Evolutionary conservation across 140 eudicot species (phyloP), one percentile per base, ranked within the genome.

Genomic region (Ambrosia hybrid): DNA sequence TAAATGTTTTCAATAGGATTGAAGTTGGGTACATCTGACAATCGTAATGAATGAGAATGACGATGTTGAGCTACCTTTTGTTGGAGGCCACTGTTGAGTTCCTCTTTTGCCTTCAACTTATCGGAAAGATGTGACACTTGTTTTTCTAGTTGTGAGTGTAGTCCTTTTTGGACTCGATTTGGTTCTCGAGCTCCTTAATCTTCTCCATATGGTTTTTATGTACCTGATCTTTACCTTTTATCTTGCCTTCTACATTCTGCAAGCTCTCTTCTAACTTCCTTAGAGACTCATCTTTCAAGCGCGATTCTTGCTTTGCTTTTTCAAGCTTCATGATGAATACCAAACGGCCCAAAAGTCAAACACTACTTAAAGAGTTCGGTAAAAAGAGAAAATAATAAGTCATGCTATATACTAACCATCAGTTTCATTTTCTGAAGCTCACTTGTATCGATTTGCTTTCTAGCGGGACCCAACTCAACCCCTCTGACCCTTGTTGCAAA

Each of bases 401-500:
- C 26, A 36, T 33, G 52, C 70, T 38, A 80, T 46, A 16, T 33
- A 34, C 78, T 45, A 76, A 92, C 98, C 98, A 86, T 84, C 56
- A 59, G 14, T 82, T 93, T 93, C 67, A 83, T 60, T 81, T 81
- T 93, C 76, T 90, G 97, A 78, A 93, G 83, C 85, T 93, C 98
- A 55, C 89, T 67, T 41, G 97, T 87, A 65, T 93, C 97, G 4
- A 93, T 57, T 72, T 93, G 98, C 81, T 88, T 93, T 77, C 84
- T 90, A 17, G 85, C 96, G 8, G 94, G 98, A 79, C 97, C 98
- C 73, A 93, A 71, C 72, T 93, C 98, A 65, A 93, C 89, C 5
- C 98, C 98, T 79, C 97, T 80, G 12, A 84, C 97, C 17, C 98
- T 84, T 3, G 97, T 88, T 38, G 98, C 98, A 81, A 93, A 93